Evolutionary conservation across 2,329 filamentous ascomycete genomes (phyloP), one percentile per base, ranked within the genome.

Genomic region (Neopestalotiopsis sp.): DNA sequence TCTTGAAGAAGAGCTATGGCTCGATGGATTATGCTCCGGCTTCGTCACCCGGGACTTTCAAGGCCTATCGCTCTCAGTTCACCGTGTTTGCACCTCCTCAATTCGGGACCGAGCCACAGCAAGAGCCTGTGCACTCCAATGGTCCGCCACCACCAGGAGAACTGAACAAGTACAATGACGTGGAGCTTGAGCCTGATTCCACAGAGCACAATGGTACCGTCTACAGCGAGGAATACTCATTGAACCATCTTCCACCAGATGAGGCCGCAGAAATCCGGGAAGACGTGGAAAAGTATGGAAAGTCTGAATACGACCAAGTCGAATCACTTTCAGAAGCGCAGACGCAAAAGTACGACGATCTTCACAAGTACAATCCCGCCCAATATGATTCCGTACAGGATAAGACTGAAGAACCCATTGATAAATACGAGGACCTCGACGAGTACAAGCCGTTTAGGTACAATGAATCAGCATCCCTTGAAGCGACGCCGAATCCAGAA

Each of bases 361-460:
- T 83, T 10, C 67, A 85, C 63, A 74, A 79, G 28, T 81, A 82
- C 70, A 75, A 76, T 0, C 71, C 78, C 6, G 69, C 74, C 28
- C 73, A 73, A 30, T 72, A 78, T 52, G 77, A 79, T 28, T 70
- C 78, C 5, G 76, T 77, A 38, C 42, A 67, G 30, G 45, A 64
- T 10, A 13, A 65, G 20, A 24, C 24, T 49, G 20, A 34, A n/a
- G 68, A 74, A 28, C 3, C 62, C 4, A 71, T 75, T 10, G 68
- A 74, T 2, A 68, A 77, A 70, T 79, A 79, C 65, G 73, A 78
- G 0, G 83, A 84, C 68, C 70, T 84, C 3, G 71, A 77, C 32
- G 78, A 80, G 68, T 82, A 82, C 56, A 77, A 79, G 59, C 78
- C 81, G n/a, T 76, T 81, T 14, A 74, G 79, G 38, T 65, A 78